Evolutionary conservation across 2,329 filamentous ascomycete species (phyloP).

Genomic region (Fusarium chaquense): DNA sequence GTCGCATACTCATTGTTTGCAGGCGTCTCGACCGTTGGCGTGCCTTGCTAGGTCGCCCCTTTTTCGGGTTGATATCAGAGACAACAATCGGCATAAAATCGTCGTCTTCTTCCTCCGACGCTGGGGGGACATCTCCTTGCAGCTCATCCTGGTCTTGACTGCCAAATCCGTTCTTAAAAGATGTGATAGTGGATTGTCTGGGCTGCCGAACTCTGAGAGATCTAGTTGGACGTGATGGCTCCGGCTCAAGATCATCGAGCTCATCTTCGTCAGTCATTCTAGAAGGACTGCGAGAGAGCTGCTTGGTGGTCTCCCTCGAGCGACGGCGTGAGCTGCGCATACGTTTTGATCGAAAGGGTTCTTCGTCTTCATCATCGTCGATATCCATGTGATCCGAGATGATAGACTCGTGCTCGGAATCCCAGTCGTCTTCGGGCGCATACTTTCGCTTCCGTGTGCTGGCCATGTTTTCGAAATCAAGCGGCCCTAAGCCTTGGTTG

Average conservation of each 20-base stretch:
- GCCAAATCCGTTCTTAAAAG: constrained; percentile 38
- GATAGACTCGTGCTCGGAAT: constrained; percentile 43
- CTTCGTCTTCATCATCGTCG: constrained; percentile 44
- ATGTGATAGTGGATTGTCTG: constrained; percentile 46
- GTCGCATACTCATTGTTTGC: constrained; percentile 26
- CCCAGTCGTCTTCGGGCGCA: constrained; percentile 46
- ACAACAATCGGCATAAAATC: constrained; percentile 52
- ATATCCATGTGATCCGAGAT: constrained; percentile 47
- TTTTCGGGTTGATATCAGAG: constrained; percentile 53
- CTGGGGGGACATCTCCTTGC: constrained; percentile 45
- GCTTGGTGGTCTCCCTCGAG: constrained; percentile 44
- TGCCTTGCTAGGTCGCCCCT: constrained; percentile 38
- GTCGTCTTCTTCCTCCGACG: constrained; percentile 52
- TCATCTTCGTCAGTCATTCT: constrained; percentile 39
- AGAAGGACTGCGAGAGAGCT: constrained; percentile 33
- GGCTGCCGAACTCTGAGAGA: constrained; percentile 46
- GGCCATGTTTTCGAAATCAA: constrained; percentile 36
- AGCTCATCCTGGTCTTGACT: constrained; percentile 52
- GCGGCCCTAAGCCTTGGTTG: constrained; percentile 21
- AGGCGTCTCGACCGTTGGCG: constrained; percentile 42
- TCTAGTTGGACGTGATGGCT: constrained; percentile 27
- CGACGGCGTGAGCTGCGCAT: constrained; percentile 40
- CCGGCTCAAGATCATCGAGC: constrained; percentile 20
- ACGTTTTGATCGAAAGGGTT: constrained; percentile 18
- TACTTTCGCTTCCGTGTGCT: constrained; percentile 51